Evolutionary conservation across 2,329 filamentous ascomycete genomes (phyloP), one percentile per base, ranked within the genome.

Genomic region (Colletotrichum falcatum): DNA sequence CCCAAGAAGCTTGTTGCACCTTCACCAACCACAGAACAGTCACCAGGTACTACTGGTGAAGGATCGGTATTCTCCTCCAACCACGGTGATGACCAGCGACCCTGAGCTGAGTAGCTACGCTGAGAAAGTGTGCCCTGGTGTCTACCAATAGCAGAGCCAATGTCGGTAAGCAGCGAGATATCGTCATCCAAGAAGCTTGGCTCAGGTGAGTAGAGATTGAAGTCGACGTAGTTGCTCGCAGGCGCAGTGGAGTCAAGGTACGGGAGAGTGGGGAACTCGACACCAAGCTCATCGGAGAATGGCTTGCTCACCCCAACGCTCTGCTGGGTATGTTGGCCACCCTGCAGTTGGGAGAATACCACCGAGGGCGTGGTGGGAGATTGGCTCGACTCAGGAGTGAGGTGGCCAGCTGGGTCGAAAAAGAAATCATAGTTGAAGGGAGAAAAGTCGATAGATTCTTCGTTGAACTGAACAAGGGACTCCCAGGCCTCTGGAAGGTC

Each of bases 171-270:
- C 67, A 77, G 79, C 76, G 81, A 79, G 16, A 74, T 80, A 54
- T 88, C 86, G 69, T 87, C 86, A 66, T 87, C 85, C 18, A 85
- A 79, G 75, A 83, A 83, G 70, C 79, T 81, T 23, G 85, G 83
- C 28, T 79, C 78, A 3, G 87, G 86, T 60, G 86, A 88, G 79
- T 83, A 89, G 20, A 88, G 82, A 75, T 83, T 85, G 80, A 89
- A 89, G 79, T 88, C 87, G 73, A 83, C 78, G 74, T 88, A 88
- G 77, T 85, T 79, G 74, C 78, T 80, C 70, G 76, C 76, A 71
- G 80, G 77, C 28, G 74, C 71, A 64, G 77, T 77, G 4, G 78
- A 76, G 70, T 79, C 79, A 67, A 85, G 78, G 75, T 85, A 86
- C 11, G 84, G 84, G 23, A 85, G 79, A 23, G 72, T 67, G 18